Evolutionary conservation across 2,329 filamentous ascomycete genomes (phyloP).

Genomic region (Colletotrichum magnum): DNA sequence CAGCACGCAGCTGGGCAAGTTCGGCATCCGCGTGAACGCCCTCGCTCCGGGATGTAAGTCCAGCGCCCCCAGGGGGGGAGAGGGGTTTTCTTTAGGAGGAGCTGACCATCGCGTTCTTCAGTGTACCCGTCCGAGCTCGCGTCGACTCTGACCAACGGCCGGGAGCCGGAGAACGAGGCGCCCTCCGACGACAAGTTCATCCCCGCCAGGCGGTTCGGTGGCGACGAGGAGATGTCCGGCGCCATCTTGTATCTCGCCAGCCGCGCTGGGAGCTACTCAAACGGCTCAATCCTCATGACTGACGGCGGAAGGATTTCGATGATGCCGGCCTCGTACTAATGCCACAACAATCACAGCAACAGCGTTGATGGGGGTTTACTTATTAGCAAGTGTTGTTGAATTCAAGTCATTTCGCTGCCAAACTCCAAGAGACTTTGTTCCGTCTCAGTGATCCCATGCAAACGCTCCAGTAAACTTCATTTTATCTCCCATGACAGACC

Average conservation of each 20-base stretch:
- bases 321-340: conserved; percentile 69
- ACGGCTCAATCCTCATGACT: conserved; percentile 72
- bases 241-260: conserved; percentile 76
- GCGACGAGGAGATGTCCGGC: conserved; percentile 72
- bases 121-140: conserved; percentile 35
- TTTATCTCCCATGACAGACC: too few species aligned
- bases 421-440: not conserved
- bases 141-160: conserved; percentile 17
- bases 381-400: not conserved
- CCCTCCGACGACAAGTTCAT: conserved; percentile 51
- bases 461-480: too few species aligned
- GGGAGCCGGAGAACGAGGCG: conserved; percentile 26
- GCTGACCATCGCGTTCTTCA: not conserved
- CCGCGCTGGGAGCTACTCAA: conserved; percentile 75
- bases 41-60: conserved; percentile 61
- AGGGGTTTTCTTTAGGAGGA: not conserved
- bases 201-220: conserved; percentile 70
- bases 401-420: not conserved
- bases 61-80: too few species aligned
- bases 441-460: too few species aligned
- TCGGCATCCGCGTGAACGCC: conserved; percentile 69
- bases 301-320: conserved; percentile 74
- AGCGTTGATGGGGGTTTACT: not conserved
- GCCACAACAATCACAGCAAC: not conserved
- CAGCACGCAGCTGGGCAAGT: conserved; percentile 67